Conservation (phyloP, 306 rosid species). For the peach (Prunus persica) region Prunus_persica_NCBIv2 NC_034011.1:21744001-21744500, state of each 20-base stretch:
- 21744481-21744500: not conserved
- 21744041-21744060: not conserved
- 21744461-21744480: not conserved
- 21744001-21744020: not conserved
- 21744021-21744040: not conserved
- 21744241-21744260: no score
- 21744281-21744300: not conserved
- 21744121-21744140: conserved; percentile 90
- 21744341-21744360: not conserved
- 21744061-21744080: conserved; percentile 14
- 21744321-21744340: not conserved
- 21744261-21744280: not conserved
- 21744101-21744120: conserved; percentile 75
- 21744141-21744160: conserved; percentile 93
- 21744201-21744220: conserved; percentile 41
- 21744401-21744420: not conserved
- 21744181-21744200: conserved; percentile 73
- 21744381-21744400: not conserved
- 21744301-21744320: not conserved
- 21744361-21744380: not conserved
- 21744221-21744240: conserved; percentile 36
- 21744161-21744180: conserved; percentile 76
- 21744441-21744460: not conserved
- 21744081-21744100: conserved; percentile 24
- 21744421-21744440: not conserved